phyloP scores from a whole-genome alignment of 495 filamentous ascomycete species.

The Penicillium nucicola region DNA sequence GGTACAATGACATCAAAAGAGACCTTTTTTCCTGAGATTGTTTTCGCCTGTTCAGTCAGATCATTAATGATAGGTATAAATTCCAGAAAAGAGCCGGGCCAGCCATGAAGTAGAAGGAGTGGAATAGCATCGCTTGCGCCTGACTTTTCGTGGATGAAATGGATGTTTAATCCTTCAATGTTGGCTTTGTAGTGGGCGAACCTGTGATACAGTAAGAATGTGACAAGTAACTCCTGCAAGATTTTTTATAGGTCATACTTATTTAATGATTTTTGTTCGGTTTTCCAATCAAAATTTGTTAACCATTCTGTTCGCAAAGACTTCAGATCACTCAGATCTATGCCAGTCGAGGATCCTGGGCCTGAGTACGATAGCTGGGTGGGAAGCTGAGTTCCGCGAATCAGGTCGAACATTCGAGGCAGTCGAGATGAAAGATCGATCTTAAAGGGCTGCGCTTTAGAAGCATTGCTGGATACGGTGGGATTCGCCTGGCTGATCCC shows the following conservation, averaged over 20 bases:
- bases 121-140: constrained; percentile 23
- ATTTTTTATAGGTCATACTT: too few species aligned
- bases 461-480: neutral
- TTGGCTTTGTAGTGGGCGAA: constrained; percentile 10
- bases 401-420: constrained; percentile 5
- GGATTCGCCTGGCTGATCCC: too few species aligned
- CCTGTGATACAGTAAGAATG: neutral
- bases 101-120: constrained; percentile 34
- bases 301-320: constrained; percentile 2
- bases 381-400: neutral
- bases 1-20: constrained; percentile 29
- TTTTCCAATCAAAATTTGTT: constrained; percentile 9
- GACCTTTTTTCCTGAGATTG: neutral
- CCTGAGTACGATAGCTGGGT: too few species aligned
- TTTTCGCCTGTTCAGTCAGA: neutral
- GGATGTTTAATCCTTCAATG: constrained; percentile 15
- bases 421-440: constrained; percentile 10
- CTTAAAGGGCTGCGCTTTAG: constrained; percentile 11
- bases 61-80: constrained; percentile 20
- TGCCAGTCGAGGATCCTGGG: too few species aligned
- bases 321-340: too few species aligned
- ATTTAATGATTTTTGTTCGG: constrained; percentile 1
- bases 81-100: constrained; percentile 40
- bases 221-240: too few species aligned
- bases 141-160: constrained; percentile 19